Evolutionary conservation across 2,329 filamentous ascomycete genomes (phyloP), one percentile per base, ranked within the genome.

Genomic region (Macrophomina phaseolina): DNA sequence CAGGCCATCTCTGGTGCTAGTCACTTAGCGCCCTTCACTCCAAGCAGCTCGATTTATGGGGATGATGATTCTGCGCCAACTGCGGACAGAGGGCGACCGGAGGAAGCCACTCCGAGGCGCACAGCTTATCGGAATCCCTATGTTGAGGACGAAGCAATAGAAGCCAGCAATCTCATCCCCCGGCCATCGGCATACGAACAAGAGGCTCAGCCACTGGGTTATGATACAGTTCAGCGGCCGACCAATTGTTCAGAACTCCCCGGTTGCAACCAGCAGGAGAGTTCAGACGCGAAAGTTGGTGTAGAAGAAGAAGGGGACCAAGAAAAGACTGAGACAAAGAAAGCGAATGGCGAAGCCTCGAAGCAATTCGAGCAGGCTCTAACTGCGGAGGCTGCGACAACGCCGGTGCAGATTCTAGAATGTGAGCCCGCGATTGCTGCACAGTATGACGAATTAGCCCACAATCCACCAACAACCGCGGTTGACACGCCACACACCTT

Each of bases 31-130:
- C 58, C 58, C 5, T 62, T 62, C 58, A 65, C 63, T 12, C 63
- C 63, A 7, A 49, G 51, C 30, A 65, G 63, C 42, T 65, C 63
- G 4, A 48, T 65, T 11, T 65, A 65, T 32, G 63, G 42, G 3
- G 63, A 65, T 18, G 52, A 58, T 14, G 51, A 52, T 30, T 16
- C 42, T 5, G 45, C n/a, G 23, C 14, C 11, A 2, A 30, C 42
- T 12, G 14, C 14, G 6, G 12, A 12, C 9, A 18, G 12, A 14
- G 16, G n/a, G 8, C 36, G 6, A 7, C 56, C 23, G 3, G 58
- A 62, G 32, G 45, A 49, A 11, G 49, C 2, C 5, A 62, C 45
- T 23, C 58, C 58, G n/a, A 38, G 30, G 30, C 42, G 45, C 9
- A 9, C 42, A 1, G 42, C 30, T 23, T 62, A 62, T 16, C 58